Base-by-base conservation (phyloP, 306 rosid species). In the Dalbergia cultrata region DNA sequence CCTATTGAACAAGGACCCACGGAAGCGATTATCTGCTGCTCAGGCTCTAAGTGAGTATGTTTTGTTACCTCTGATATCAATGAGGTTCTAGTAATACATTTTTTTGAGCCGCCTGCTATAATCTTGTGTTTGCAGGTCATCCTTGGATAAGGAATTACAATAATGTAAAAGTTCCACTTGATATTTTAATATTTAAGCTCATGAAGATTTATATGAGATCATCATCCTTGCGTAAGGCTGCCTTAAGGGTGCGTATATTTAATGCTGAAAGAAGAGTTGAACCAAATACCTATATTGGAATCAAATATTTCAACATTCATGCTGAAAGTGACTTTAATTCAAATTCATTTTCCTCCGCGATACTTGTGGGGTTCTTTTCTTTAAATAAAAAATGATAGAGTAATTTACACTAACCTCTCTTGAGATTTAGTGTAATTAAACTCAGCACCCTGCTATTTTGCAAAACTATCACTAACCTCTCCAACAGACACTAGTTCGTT, bases 151-250 rank as follows among this genome's bases (percentile, higher is more conserved):
- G 95, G 65, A 88, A 86, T 84, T 80, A 93, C 88, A 87, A 80
- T 64, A 80, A 85, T 14, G 89, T 90, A 60, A 93, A 87, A 81
- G 92, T 92, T 75, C 97, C 98, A 10, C 91, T 96, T 13, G 99
- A 96, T 87, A 87, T 90, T 84, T 83, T 92, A 82, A 85, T 89
- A 83, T 93, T 96, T 78, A 93, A 89, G 82, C 94, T 96, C 74
- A 90, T 92, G 97, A 96, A 88, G 89, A 70, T 76, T 77, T 93
- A 93, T 74, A 79, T 96, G 88, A 92, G 92, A 81, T 96, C 99
- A 14, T 93, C 99, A 56, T 89, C 98, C 82, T 85, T 96, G 90
- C 98, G 98, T 58, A 96, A 93, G 90, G 97, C 98, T 88, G 99
- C 99, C 72, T 88, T 96, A 87, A 90, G 91, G 99, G 99, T 96